A percentile compares a stretch with the other conserved stretches of the same genome.
phyloP scores from a whole-genome alignment of 768 basidiomycete genomes.

The Lentinula aciculospora region DNA sequence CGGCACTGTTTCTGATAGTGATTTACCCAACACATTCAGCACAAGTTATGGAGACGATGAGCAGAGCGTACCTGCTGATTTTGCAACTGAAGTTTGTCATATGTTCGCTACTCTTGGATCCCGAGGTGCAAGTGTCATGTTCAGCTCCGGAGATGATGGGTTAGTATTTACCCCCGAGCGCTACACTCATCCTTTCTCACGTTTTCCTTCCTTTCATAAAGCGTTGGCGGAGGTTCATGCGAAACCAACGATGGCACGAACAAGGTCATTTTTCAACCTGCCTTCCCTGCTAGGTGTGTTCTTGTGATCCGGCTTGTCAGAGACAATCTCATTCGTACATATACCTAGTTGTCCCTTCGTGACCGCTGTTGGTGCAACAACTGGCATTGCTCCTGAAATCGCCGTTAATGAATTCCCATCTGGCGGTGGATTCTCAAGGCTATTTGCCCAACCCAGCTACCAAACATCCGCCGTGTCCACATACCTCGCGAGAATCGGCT shows the following conservation, averaged over 20 bases:
- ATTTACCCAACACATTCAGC: constrained; percentile 53
- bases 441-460: constrained; percentile 50
- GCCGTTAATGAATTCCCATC: constrained; percentile 45
- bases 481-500: constrained; percentile 44
- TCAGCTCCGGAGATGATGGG: constrained; percentile 60
- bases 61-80: constrained; percentile 48
- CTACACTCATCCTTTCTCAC: too few relatives aligned
- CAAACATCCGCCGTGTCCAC: constrained; percentile 39
- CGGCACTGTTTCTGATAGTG: constrained; percentile 28
- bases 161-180: constrained; percentile 13
- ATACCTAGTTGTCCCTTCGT: constrained; percentile 51
- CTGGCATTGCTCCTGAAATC: constrained; percentile 51
- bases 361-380: constrained; percentile 67
- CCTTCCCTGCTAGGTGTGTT: constrained; percentile 37
- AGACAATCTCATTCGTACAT: neutral
- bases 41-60: constrained; percentile 67
- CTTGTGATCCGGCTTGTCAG: neutral
- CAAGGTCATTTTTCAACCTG: constrained; percentile 45
- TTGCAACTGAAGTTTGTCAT: constrained; percentile 53
- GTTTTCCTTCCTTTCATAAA: constrained; percentile 11
- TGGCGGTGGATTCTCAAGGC: constrained; percentile 65
- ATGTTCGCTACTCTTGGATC: constrained; percentile 58
- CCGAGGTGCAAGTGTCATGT: constrained; percentile 54
- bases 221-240: constrained; percentile 60
- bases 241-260: constrained; percentile 37